Evolutionary conservation across 1,139 yeast genomes (phyloP).

Genomic region (Chernovozyma aurita): DNA sequence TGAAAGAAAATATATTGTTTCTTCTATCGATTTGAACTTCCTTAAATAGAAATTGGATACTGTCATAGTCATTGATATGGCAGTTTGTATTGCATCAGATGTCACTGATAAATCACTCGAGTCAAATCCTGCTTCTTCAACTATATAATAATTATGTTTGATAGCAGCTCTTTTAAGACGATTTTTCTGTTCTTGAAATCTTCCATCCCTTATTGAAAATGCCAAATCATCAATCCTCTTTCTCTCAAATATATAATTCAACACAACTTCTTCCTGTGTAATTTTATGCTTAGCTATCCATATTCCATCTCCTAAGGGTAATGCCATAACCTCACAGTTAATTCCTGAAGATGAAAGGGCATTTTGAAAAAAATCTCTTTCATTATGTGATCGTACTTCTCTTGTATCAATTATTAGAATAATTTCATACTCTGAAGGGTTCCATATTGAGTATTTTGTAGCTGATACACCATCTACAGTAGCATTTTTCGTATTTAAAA

Average conservation of each 20-base stretch:
- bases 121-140: conserved; percentile 67
- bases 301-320: conserved; percentile 80
- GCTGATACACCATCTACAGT: conserved; percentile 10
- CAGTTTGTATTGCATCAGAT: conserved; percentile 68
- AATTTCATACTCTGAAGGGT: conserved; percentile 46
- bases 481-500: conserved; percentile 13
- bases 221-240: conserved; percentile 86
- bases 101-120: conserved; percentile 34
- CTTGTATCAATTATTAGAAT: conserved; percentile 72
- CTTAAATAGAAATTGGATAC: conserved; percentile 64
- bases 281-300: conserved; percentile 77
- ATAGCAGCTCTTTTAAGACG: conserved; percentile 69
- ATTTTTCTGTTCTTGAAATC: conserved; percentile 81
- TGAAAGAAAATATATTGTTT: conserved; percentile 63
- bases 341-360: conserved; percentile 49
- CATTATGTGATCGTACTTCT: conserved; percentile 61
- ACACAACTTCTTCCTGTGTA: conserved; percentile 59
- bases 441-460: conserved; percentile 36
- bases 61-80: conserved; percentile 69
- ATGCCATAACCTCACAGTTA: conserved; percentile 48
- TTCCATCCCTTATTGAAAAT: conserved; percentile 77
- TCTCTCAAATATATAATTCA: conserved; percentile 82
- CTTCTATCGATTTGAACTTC: conserved; percentile 68
- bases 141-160: conserved; percentile 63
- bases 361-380: conserved; percentile 59